Evolutionary conservation across 2,329 filamentous ascomycete species (phyloP).

Genomic region (Monosporascus ibericus): DNA sequence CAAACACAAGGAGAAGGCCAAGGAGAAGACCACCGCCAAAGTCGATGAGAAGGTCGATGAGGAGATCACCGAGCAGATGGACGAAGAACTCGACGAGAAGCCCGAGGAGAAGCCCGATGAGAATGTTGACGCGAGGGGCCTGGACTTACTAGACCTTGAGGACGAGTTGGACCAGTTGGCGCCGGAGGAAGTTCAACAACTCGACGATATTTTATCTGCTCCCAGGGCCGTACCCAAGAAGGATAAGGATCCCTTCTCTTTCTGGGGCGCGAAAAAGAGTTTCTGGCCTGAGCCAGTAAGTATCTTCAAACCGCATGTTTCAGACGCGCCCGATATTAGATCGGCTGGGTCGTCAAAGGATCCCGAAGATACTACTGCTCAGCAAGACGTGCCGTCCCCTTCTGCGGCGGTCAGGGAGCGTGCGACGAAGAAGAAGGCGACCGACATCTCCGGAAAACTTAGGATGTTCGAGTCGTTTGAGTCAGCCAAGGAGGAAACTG

Average conservation of each 20-base stretch:
- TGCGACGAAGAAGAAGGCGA: slow-evolving; percentile 42
- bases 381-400: slow-evolving; percentile 35
- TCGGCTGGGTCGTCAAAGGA: slow-evolving; percentile 44
- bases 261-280: slow-evolving; percentile 48
- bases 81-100: slow-evolving; percentile 19
- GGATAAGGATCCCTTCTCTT: slow-evolving; percentile 41
- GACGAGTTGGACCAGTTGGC: slow-evolving; percentile 6
- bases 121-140: slow-evolving; percentile 17
- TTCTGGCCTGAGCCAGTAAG: slow-evolving; percentile 25
- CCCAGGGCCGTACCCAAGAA: slow-evolving; percentile 17
- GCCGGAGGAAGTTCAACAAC: slow-evolving; percentile 7
- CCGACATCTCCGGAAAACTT: slow-evolving; percentile 51
- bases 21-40: slow-evolving; percentile 10
- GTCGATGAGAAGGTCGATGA: slow-evolving; percentile 14
- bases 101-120: slow-evolving; percentile 14
- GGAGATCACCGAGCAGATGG: slow-evolving; percentile 16
- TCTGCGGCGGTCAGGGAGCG: slow-evolving; percentile 29
- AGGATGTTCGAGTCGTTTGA: slow-evolving; percentile 47
- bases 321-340: slow-evolving; percentile 35
- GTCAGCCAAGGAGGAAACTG: slow-evolving; percentile 22
- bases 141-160: slow-evolving; percentile 25
- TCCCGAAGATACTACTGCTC: slow-evolving; percentile 37
- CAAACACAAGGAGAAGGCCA: slow-evolving; percentile 20
- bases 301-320: slow-evolving; percentile 14
- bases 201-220: slow-evolving; percentile 22